phyloP scores from a whole-genome alignment of 2,329 filamentous ascomycete genomes.

The Dryadomyces quercivorus region DNA sequence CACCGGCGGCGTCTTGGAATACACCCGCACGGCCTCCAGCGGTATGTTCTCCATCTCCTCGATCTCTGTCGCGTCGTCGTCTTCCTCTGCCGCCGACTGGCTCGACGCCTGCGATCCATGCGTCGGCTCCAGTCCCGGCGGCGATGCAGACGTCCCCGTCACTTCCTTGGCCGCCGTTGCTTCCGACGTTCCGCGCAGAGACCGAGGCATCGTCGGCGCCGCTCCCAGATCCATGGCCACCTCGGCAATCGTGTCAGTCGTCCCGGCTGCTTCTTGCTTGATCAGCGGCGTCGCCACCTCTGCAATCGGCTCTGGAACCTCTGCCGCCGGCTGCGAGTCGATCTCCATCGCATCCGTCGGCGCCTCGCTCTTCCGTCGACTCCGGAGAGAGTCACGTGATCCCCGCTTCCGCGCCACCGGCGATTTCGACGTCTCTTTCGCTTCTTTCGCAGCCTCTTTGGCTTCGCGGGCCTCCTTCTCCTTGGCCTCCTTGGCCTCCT shows the following conservation, averaged over 20 bases:
- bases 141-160: background rate
- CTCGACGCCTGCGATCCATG: constrained; percentile 23
- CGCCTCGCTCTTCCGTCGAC: background rate
- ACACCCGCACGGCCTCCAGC: constrained; percentile 36
- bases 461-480: background rate
- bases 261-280: background rate
- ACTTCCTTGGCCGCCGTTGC: background rate
- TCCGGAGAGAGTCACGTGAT: background rate
- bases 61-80: constrained; percentile 41
- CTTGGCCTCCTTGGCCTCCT: background rate
- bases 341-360: background rate
- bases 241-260: background rate
- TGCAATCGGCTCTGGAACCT: too few relatives aligned
- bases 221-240: background rate
- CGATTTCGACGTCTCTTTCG: background rate
- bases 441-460: background rate
- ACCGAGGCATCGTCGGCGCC: constrained; percentile 1
- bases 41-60: constrained; percentile 39
- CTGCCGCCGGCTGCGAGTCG: background rate
- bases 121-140: constrained; percentile 6
- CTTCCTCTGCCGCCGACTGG: constrained; percentile 34
- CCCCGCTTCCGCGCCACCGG: background rate
- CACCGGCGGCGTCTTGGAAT: constrained; percentile 40
- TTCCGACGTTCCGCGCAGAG: constrained; percentile 1
- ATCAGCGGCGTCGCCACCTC: background rate